Percentiles rank a stretch among this genome's conserved stretches.
These are phyloP conservation scores for Pseudotsuga menziesii DNA, from an alignment of 75 land plant species.

Conservation along the genomic window DNA sequence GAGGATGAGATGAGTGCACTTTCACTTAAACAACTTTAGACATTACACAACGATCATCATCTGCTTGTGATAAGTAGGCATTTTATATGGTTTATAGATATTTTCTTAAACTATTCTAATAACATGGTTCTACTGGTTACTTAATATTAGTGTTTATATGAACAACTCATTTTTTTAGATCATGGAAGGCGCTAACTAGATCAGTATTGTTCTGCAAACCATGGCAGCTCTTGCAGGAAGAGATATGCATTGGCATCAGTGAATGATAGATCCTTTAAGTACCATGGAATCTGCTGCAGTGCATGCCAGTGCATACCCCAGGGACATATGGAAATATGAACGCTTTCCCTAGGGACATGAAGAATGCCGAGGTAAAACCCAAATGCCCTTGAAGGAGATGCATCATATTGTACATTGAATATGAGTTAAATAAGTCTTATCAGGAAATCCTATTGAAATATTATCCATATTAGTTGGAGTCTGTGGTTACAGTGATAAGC, in stretches of 20 bases:
- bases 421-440: too few species aligned
- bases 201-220: conserved; percentile 8
- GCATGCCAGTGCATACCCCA: conserved; percentile 31
- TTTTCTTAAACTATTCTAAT: neutral
- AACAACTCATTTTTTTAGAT: too few species aligned
- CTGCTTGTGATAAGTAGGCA: neutral
- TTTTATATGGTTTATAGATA: neutral
- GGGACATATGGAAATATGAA: conserved; percentile 39
- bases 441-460: too few species aligned
- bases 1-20: neutral
- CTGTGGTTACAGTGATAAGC: too few species aligned
- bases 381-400: conserved; percentile 27
- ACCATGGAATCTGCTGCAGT: conserved; percentile 26
- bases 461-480: too few species aligned
- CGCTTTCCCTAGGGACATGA: conserved; percentile 26
- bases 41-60: neutral
- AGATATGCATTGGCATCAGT: conserved; percentile 27
- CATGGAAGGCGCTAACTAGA: neutral
- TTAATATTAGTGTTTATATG: too few species aligned
- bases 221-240: conserved; percentile 17
- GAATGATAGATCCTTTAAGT: conserved; percentile 19
- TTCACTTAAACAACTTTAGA: neutral
- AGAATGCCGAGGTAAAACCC: conserved; percentile 19
- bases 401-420: too few species aligned
- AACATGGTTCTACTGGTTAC: neutral